Evolutionary conservation across 805 yeast species (phyloP).

Genomic region (Hemisphaericaspora nanyangensis): DNA sequence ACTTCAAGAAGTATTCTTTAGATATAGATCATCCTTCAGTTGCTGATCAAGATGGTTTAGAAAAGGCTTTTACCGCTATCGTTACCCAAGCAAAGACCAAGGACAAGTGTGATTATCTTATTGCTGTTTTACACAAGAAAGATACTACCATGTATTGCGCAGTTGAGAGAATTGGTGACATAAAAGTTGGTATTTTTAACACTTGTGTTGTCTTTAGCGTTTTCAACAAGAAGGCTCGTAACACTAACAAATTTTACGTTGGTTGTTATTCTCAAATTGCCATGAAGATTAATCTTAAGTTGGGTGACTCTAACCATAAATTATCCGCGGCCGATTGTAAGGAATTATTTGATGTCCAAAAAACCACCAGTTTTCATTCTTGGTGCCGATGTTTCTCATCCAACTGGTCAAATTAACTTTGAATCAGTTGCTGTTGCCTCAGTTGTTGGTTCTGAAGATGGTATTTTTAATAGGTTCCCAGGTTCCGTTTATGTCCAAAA

Average conservation of each 20-base stretch:
- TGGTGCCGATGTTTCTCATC: conserved; percentile 10
- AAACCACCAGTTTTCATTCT: conserved; percentile 7
- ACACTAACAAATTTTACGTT: conserved; percentile 2
- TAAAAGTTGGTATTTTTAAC: conserved; percentile 8
- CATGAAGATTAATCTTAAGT: conserved; percentile 8
- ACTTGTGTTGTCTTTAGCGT: conserved; percentile 7
- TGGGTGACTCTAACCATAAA: conserved; percentile 9
- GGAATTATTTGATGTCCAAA: conserved; percentile 3
- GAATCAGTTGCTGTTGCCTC: conserved; percentile 8
- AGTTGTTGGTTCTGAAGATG: conserved; percentile 9
- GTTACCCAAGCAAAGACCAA: conserved; percentile 3
- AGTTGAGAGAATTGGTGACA: conserved; percentile 8
- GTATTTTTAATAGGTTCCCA: conserved; percentile 7
- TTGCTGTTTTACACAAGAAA: conserved; percentile 6
- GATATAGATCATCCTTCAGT: conserved; percentile 2
- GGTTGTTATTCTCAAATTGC: conserved; percentile 9
- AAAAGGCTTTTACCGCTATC: not conserved
- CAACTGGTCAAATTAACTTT: conserved; percentile 4
- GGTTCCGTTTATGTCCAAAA: conserved; percentile 7
- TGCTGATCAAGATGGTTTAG: conserved; percentile 2
- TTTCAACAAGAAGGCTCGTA: conserved; percentile 5
- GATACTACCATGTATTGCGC: conserved; percentile 7
- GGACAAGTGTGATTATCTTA: conserved; percentile 8
- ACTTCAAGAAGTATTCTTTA: conserved; percentile 4
- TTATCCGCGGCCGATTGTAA: conserved; percentile 3